Conservation (phyloP, 352 stramenopile genomes). For the Phytophthora pseudosyringae region DNA sequence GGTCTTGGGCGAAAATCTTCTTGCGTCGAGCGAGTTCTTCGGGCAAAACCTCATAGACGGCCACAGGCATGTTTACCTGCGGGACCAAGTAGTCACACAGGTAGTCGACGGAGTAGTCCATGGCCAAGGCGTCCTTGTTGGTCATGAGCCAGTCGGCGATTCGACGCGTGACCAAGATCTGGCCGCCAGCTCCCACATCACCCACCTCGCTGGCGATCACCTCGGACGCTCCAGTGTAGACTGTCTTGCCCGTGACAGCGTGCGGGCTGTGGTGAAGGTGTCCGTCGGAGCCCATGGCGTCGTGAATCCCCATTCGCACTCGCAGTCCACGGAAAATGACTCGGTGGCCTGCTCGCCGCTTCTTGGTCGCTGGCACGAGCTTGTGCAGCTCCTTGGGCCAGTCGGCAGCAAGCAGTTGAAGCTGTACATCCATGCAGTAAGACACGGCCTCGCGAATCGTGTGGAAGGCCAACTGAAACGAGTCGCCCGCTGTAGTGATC, state of each 20-base stretch:
- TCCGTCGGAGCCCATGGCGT: constrained; percentile 45
- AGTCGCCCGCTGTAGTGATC: constrained; percentile 74
- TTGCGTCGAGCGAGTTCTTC: constrained; percentile 34
- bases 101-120: constrained; percentile 40
- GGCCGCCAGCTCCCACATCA: constrained; percentile 53
- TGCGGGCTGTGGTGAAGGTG: constrained; percentile 45
- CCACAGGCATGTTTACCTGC: constrained; percentile 42
- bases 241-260: constrained; percentile 55
- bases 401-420: constrained; percentile 54
- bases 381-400: constrained; percentile 71
- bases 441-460: constrained; percentile 65
- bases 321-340: constrained; percentile 57
- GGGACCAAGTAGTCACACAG: constrained; percentile 47
- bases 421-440: constrained; percentile 69
- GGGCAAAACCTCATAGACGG: constrained; percentile 44
- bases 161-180: constrained; percentile 58
- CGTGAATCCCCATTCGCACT: constrained; percentile 63
- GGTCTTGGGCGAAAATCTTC: constrained; percentile 42
- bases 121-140: constrained; percentile 44
- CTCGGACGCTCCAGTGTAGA: constrained; percentile 55
- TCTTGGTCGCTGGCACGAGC: constrained; percentile 52
- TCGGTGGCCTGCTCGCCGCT: constrained; percentile 37
- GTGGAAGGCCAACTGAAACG: constrained; percentile 78
- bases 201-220: constrained; percentile 59
- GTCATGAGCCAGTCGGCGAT: constrained; percentile 55